Evolutionary conservation across 164 flowering plant genomes (phyloP).

Genomic region (Vitis labrusca): DNA sequence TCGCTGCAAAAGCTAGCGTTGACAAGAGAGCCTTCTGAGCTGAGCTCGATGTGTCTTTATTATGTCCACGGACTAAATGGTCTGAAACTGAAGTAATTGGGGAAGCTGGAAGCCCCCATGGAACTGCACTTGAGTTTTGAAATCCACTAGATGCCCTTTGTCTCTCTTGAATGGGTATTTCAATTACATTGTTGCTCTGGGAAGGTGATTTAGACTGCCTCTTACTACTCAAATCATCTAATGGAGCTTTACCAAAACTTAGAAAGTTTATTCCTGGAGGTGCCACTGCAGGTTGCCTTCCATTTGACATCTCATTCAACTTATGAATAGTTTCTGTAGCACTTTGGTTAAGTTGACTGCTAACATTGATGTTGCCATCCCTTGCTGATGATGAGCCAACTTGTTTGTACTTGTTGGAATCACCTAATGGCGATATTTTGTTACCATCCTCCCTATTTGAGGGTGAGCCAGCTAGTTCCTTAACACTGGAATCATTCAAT

Average conservation of each 20-base stretch:
- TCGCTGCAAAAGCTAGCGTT: slow-evolving; percentile 51
- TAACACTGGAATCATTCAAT: slow-evolving; percentile 10
- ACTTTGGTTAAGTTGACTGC: slow-evolving; percentile 3
- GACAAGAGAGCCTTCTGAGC: slow-evolving; percentile 34
- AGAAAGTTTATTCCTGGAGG: slow-evolving; percentile 10
- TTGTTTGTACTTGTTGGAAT: slow-evolving; percentile 1
- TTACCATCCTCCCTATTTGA: slow-evolving; percentile 1
- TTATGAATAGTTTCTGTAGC: background rate
- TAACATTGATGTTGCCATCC: background rate
- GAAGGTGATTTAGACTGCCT: slow-evolving; percentile 9
- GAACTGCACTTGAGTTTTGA: slow-evolving; percentile 16
- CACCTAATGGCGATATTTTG: background rate
- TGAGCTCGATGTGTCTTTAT: slow-evolving; percentile 19
- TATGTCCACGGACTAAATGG: slow-evolving; percentile 8
- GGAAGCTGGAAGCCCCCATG: slow-evolving; percentile 13
- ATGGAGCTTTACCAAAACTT: slow-evolving; percentile 8
- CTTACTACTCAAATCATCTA: slow-evolving; percentile 4
- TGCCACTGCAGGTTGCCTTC: background rate
- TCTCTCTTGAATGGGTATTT: slow-evolving; percentile 11
- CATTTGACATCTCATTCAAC: slow-evolving; percentile 1
- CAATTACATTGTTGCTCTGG: background rate
- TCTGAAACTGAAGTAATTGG: slow-evolving; percentile 15
- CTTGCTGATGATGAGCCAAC: slow-evolving; percentile 2
- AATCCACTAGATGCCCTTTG: slow-evolving; percentile 15
- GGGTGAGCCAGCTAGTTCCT: slow-evolving; percentile 5